Conservation (phyloP, 805 yeast species). For the Cyberlindnera amylophila region DNA sequence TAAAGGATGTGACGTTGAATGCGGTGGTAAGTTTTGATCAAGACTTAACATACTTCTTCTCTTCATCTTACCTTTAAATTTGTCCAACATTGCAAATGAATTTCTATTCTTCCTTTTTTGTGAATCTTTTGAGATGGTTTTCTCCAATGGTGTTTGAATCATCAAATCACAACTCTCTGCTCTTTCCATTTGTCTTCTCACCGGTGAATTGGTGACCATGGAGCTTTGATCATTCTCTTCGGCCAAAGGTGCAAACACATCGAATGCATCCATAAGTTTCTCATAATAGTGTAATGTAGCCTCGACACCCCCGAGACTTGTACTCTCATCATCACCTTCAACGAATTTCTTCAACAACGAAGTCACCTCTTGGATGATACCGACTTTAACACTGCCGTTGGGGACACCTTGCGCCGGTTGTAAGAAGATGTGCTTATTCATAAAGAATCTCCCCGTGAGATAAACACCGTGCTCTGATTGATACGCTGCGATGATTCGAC, state of each 20-base stretch:
- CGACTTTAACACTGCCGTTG: constrained; percentile 25
- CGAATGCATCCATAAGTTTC: constrained; percentile 26
- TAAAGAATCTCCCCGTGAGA: constrained; percentile 13
- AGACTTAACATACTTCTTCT: constrained; percentile 7
- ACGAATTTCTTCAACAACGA: constrained; percentile 13
- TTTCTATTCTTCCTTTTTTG: constrained; percentile 1
- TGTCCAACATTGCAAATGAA: constrained; percentile 7
- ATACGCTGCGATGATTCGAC: constrained; percentile 16
- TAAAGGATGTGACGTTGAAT: neutral
- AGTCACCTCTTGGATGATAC: constrained; percentile 24
- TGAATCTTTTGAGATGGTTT: neutral
- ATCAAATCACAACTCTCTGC: neutral
- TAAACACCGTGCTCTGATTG: constrained; percentile 21
- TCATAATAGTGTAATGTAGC: constrained; percentile 22
- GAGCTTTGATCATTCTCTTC: constrained; percentile 5
- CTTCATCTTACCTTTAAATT: constrained; percentile 9
- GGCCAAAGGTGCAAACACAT: constrained; percentile 10
- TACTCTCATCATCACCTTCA: constrained; percentile 5
- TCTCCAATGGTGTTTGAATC: neutral
- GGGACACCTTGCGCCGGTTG: constrained; percentile 13
- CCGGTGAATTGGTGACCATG: constrained; percentile 1
- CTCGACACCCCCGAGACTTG: constrained; percentile 8
- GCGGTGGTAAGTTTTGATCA: constrained; percentile 1
- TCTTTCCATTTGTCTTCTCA: constrained; percentile 1
- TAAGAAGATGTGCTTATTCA: constrained; percentile 16